Evolutionary conservation across 2,329 filamentous ascomycete species (phyloP), one percentile per base, ranked within the genome.

Genomic region (Fusarium sp.): DNA sequence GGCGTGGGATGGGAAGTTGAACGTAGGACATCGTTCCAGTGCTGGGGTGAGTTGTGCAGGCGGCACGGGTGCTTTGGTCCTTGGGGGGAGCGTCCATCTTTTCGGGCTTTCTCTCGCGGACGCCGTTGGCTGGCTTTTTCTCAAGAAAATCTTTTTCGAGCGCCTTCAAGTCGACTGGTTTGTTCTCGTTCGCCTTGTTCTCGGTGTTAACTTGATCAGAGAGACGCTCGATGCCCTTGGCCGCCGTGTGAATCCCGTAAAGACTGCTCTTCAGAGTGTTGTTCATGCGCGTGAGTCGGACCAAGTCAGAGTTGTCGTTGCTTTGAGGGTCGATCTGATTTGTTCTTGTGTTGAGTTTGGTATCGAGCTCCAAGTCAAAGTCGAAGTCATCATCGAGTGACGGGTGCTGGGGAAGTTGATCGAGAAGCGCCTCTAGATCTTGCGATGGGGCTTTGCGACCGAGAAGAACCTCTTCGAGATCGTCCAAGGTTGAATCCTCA

Each of bases 401-500:
- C 3, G 75, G 62, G n/a, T 75, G 41, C 10, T 76, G 65, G 11
- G 75, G 68, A 7, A 76, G 39, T 23, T 78, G 68, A 41, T 76
- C 72, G 7, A 76, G 63, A 13, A 78, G 65, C 15, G 62, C 69
- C 39, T 75, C 69, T 12, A 77, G 60, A 40, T 72, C 70, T 8
- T 71, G 70, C 8, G 73, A 73, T 11, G 72, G 68, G 6, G 76
- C 66, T 60, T 79, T 80, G 53, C 78, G 78, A n/a, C 79, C 80
- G 31, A 77, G 75, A 28, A 89, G 73, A 40, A 89, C 78, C 30
- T 86, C 84, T 60, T 86, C 86, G 31, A 89, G 79, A 65, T 89
- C 86, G 50, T 90, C 88, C n/a, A 89, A 76, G 0, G 87, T 89
- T 1, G 86, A 88, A 71, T 90, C 88, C 16, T 90, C 87, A 28